phyloP scores from a whole-genome alignment of 169 alveolate species.

The Toxoplasma gondii region DNA sequence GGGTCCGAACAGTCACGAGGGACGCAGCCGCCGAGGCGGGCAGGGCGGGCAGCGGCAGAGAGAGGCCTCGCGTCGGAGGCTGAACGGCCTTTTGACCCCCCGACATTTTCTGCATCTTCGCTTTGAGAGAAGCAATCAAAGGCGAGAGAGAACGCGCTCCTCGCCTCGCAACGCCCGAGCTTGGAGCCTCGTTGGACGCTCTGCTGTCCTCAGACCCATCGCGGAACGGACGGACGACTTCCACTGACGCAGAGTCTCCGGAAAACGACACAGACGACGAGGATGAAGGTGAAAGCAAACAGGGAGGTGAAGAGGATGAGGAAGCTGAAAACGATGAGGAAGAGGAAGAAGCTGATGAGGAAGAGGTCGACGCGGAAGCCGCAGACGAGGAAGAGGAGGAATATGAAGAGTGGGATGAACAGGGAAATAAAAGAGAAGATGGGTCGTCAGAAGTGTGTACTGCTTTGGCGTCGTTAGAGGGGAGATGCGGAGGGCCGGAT shows the following conservation, averaged over 20 bases:
- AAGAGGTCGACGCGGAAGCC: not conserved
- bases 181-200: too few species aligned
- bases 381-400: not conserved
- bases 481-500: too few species aligned
- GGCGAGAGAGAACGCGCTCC: too few species aligned
- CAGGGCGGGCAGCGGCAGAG: slow-evolving; percentile 3
- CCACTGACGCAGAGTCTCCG: too few species aligned
- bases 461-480: too few species aligned
- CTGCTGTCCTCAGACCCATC: too few species aligned
- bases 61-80: not conserved
- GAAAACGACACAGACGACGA: not conserved
- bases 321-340: not conserved
- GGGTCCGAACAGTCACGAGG: not conserved
- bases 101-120: not conserved
- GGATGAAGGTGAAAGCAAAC: not conserved
- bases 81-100: not conserved
- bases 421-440: not conserved
- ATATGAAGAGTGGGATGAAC: not conserved
- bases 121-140: too few species aligned
- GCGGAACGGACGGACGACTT: too few species aligned
- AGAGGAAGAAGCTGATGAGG: not conserved
- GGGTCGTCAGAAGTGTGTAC: too few species aligned
- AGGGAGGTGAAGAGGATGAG: not conserved
- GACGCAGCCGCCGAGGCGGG: slow-evolving; percentile 13
- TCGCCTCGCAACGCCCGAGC: too few species aligned